phyloP scores from a whole-genome alignment of 2,329 filamentous ascomycete genomes.

The Verticillium isaacii region DNA sequence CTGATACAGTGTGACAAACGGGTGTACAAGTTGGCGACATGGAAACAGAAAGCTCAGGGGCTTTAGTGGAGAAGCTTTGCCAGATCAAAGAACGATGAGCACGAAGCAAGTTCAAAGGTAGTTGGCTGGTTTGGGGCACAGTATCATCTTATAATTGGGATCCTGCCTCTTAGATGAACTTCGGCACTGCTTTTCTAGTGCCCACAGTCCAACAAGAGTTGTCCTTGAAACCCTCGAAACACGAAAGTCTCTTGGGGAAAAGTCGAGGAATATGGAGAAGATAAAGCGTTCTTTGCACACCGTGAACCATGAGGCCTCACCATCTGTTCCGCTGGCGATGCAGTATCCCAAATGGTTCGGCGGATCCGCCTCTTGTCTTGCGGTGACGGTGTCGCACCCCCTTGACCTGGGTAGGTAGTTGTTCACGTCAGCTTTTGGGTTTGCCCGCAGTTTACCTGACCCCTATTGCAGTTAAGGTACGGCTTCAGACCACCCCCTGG shows the following conservation, averaged over 20 bases:
- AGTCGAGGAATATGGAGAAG: background rate
- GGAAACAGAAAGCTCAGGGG: background rate
- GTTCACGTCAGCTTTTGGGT: too few relatives aligned
- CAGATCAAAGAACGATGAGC: too few relatives aligned
- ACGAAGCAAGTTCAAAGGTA: too few relatives aligned
- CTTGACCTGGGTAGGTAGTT: background rate
- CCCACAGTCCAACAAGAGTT: too few relatives aligned
- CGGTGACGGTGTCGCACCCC: background rate
- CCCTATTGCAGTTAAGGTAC: background rate
- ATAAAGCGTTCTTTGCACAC: background rate
- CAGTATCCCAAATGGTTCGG: conserved; percentile 1
- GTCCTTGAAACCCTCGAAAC: background rate
- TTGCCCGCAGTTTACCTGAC: background rate
- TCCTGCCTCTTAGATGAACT: too few relatives aligned
- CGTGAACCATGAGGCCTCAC: background rate
- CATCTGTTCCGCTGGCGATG: background rate
- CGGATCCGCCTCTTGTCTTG: background rate
- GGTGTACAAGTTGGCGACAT: background rate
- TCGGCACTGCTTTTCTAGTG: too few relatives aligned
- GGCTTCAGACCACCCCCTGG: background rate
- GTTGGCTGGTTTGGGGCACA: too few relatives aligned
- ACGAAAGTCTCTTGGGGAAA: background rate
- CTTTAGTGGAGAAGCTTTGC: too few relatives aligned
- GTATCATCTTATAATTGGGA: too few relatives aligned
- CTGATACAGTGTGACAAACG: background rate